phyloP scores from a whole-genome alignment of 2,329 filamentous ascomycete species.

The Diaporthe vaccinii region DNA sequence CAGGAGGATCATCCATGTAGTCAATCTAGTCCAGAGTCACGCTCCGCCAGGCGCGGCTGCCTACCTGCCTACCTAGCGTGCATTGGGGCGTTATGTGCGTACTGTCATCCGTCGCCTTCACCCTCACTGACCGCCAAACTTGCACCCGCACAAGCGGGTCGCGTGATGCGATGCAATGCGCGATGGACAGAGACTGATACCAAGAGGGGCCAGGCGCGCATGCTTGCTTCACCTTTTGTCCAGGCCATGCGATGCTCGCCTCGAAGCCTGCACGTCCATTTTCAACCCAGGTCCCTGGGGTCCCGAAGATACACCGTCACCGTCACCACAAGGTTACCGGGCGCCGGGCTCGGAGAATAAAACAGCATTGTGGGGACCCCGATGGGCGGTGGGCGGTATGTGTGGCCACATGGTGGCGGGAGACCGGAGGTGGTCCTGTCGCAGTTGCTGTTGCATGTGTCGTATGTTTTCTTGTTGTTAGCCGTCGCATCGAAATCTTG shows the following conservation, averaged over 20 bases:
- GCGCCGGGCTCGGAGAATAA: constrained; percentile 21
- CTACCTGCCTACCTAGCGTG: background rate
- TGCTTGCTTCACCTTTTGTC: background rate
- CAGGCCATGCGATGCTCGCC: constrained; percentile 4
- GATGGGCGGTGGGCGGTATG: background rate
- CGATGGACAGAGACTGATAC: background rate
- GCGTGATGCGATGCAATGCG: constrained; percentile 20
- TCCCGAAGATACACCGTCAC: background rate
- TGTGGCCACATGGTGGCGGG: background rate
- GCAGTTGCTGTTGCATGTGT: constrained; percentile 18
- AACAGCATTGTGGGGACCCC: background rate
- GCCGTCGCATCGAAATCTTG: background rate
- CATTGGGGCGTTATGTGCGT: background rate
- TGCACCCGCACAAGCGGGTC: background rate
- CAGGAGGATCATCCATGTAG: constrained; percentile 26
- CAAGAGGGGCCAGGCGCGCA: background rate
- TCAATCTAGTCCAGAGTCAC: background rate
- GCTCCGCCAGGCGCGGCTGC: constrained; percentile 15
- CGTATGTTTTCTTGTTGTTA: background rate
- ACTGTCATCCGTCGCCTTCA: background rate
- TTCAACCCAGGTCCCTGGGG: background rate
- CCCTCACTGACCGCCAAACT: constrained; percentile 14
- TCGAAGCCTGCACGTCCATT: constrained; percentile 7
- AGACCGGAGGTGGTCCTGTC: background rate
- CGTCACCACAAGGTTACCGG: background rate